These are phyloP conservation scores for Scopulariopsis brevicaulis DNA, from an alignment of 2,329 filamentous ascomycete species.

Conservation along the genomic window DNA sequence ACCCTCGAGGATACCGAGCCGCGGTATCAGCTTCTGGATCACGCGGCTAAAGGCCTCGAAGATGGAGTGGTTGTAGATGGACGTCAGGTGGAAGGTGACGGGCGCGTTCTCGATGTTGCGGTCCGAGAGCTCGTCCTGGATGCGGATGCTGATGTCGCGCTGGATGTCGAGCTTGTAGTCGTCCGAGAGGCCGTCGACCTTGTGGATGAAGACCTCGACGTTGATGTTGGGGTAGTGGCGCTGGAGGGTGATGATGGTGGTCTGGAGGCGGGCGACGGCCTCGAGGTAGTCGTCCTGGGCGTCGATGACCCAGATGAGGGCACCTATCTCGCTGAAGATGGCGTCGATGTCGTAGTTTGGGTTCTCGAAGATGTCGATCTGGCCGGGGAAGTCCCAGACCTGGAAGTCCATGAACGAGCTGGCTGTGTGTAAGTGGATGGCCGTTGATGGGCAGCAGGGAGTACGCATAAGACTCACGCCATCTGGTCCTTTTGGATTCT, in stretches of 20 bases:
- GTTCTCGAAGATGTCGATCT: conserved; percentile 81
- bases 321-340: conserved; percentile 89
- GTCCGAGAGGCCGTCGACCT: conserved; percentile 93
- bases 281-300: conserved; percentile 97
- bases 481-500: conserved; percentile 91
- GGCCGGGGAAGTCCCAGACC: conserved; percentile 94
- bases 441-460: not conserved
- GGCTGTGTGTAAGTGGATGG: not conserved
- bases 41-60: conserved; percentile 98
- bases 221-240: conserved; percentile 87
- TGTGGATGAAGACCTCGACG: conserved; percentile 98
- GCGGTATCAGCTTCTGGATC: conserved; percentile 92
- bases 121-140: conserved; percentile 91
- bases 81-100: conserved; percentile 90
- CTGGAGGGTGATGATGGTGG: conserved; percentile 81
- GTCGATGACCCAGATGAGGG: conserved; percentile 96
- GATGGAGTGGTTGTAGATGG: conserved; percentile 96
- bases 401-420: conserved; percentile 99
- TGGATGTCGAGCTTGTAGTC: conserved; percentile 95
- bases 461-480: conserved; percentile 49
- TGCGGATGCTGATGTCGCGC: conserved; percentile 90
- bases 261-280: conserved; percentile 75
- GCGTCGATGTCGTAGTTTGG: conserved; percentile 82
- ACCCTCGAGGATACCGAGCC: conserved; percentile 83
- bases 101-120: conserved; percentile 87